Conservation (phyloP, 139 green algal genomes). For the Diplosphaera chodatii region DNA sequence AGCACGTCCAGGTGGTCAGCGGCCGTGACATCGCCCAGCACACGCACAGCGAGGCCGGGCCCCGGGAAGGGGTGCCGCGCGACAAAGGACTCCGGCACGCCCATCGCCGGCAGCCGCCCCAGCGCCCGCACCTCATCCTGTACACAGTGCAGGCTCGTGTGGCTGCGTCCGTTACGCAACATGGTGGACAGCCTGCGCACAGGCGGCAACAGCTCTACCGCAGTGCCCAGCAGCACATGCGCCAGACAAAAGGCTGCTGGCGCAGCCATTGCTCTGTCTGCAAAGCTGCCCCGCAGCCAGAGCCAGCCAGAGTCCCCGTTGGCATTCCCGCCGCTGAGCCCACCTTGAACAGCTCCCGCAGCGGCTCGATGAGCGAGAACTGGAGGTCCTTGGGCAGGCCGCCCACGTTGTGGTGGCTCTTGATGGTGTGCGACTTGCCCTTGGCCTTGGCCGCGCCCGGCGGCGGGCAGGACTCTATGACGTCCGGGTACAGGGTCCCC, state of each 20-base stretch:
- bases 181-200: no score
- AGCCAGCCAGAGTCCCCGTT: no score
- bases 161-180: no score
- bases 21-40: conserved; percentile 92
- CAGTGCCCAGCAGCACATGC: no score
- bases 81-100: conserved; percentile 82
- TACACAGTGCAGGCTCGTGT: not conserved
- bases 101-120: conserved; percentile 42
- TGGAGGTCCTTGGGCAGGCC: conserved; percentile 94
- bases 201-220: no score
- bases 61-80: conserved; percentile 95
- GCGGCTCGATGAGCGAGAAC: conserved; percentile 96
- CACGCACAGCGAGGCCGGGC: conserved; percentile 89
- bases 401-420: conserved; percentile 99
- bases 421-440: conserved; percentile 99
- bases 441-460: conserved; percentile 93
- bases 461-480: conserved; percentile 97
- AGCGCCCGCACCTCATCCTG: conserved; percentile 69
- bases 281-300: no score
- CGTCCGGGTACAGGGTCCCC: conserved; percentile 97
- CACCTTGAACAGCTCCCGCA: conserved; percentile 97
- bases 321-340: no score
- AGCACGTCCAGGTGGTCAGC: conserved; percentile 63
- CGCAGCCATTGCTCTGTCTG: no score
- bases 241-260: no score